These are phyloP conservation scores for Phaeotremella fagi DNA, from an alignment of 768 basidiomycete species.

Conservation along the genomic window DNA sequence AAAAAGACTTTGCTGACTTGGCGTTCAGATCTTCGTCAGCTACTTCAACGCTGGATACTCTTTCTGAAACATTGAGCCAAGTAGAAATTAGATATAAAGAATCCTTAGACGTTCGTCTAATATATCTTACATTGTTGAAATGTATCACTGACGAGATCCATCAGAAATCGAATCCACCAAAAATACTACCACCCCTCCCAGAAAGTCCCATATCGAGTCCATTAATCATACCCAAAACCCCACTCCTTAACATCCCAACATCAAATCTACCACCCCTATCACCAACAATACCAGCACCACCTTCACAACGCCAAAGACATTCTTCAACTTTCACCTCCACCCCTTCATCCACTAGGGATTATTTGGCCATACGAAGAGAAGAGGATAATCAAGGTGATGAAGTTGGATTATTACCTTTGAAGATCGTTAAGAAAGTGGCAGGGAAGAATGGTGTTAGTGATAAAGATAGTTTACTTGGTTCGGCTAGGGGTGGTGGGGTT, in stretches of 20 bases:
- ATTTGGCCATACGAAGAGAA: conserved; percentile 17
- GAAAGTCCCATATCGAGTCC: too few relatives aligned
- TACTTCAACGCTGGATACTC: neutral
- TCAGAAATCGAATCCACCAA: too few relatives aligned
- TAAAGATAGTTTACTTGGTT: conserved; percentile 26
- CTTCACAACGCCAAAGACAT: neutral
- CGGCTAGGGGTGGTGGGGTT: conserved; percentile 14
- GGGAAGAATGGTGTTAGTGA: neutral
- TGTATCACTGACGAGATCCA: neutral
- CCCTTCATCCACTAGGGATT: conserved; percentile 11
- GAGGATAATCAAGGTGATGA: conserved; percentile 28
- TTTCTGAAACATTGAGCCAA: neutral
- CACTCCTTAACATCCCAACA: too few relatives aligned
- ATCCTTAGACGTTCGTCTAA: neutral
- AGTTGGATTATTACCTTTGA: conserved; percentile 26
- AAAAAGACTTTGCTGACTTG: neutral
- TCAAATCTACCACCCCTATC: neutral
- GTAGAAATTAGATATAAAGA: conserved; percentile 2
- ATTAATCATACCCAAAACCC: too few relatives aligned
- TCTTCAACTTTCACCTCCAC: neutral
- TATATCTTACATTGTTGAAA: neutral
- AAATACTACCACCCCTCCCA: too few relatives aligned
- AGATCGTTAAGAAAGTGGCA: neutral
- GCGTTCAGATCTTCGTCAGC: conserved; percentile 11
- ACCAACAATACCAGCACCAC: neutral